Evolutionary conservation across 2,329 filamentous ascomycete genomes (phyloP).

Genomic region (Colletotrichum incanum): DNA sequence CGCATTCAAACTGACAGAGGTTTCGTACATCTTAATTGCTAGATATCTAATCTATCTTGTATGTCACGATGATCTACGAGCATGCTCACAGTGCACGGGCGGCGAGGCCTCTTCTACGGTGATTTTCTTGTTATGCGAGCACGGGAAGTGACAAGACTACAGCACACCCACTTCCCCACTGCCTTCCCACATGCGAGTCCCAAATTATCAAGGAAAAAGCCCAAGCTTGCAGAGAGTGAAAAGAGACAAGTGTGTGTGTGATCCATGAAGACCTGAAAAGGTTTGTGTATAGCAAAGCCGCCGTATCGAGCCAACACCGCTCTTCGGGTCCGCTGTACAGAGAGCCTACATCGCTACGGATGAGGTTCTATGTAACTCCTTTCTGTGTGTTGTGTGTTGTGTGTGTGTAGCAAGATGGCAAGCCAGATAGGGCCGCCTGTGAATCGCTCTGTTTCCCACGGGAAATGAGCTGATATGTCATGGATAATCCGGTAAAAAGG

Average conservation of each 20-base stretch:
- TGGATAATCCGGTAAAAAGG: slow-evolving; percentile 19
- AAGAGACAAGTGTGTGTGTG: slow-evolving; percentile 13
- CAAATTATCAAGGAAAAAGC: slow-evolving; percentile 7
- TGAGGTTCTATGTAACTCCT: slow-evolving; percentile 23
- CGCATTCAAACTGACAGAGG: slow-evolving; percentile 5
- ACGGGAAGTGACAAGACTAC: slow-evolving; percentile 24
- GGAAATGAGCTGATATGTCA: slow-evolving; percentile 36
- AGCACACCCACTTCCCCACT: slow-evolving; percentile 12
- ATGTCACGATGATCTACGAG: slow-evolving; percentile 36
- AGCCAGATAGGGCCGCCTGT: slow-evolving; percentile 22
- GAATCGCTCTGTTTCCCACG: slow-evolving; percentile 18
- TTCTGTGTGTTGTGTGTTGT: slow-evolving; percentile 4
- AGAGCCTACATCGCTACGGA: slow-evolving; percentile 35
- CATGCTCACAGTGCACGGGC: slow-evolving; percentile 30
- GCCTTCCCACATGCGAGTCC: slow-evolving; percentile 2
- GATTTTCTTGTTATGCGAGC: slow-evolving; percentile 28
- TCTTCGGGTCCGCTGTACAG: slow-evolving; percentile 28
- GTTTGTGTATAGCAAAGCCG: slow-evolving; percentile 41
- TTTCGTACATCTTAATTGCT: slow-evolving; percentile 38
- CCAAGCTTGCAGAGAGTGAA: slow-evolving; percentile 17
- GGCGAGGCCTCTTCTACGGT: slow-evolving; percentile 24
- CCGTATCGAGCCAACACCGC: slow-evolving; percentile 27
- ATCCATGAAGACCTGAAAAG: slow-evolving; percentile 31
- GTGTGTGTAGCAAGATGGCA: slow-evolving; percentile 36
- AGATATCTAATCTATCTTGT: slow-evolving; percentile 35